Evolutionary conservation across 1,284 basidiomycete genomes (phyloP), one percentile per base, ranked within the genome.

Genomic region (Pyrrhoderma noxium): DNA sequence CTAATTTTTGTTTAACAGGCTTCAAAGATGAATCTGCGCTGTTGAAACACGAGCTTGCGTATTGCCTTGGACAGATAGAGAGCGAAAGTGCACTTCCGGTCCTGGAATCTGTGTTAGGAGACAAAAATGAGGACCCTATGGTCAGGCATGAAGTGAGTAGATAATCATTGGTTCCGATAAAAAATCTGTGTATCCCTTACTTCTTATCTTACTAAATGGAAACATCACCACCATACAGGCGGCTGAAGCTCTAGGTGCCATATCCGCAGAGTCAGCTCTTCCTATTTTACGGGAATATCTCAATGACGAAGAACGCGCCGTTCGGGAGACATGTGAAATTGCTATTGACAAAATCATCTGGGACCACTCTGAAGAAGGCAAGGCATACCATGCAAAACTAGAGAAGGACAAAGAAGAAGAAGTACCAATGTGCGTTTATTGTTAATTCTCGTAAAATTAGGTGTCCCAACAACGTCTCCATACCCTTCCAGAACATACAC

Each of bases 261-360:
- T 99, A 49, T 92, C 89, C 7, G 75, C 80, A 18, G 64, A 74
- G 2, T 61, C 69, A 0, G 88, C 89, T 3, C 66, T 95, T 16
- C 79, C 84, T 2, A 65, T 93, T 27, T 75, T 99, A 39, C 70
- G 75, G 55, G 74, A 86, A 64, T 94, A 87, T 70, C 67, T 89
- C 25, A 66, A 74, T 55, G 90, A 95, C 69, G 64, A 78, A 3
- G 81, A 92, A 56, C 76, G 86, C 37, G 82, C 83, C 39, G 93
- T 99, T 1, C 79, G 93, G 38, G 96, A 99, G 72, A 99, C 96
- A 0, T 98, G 94, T 68, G 93, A 99, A 70, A 92, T 99, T 55
- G 96, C 96, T 1, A 80, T 99, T 44, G 89, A 82, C 27, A 96
- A 94, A 74, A 96, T 99, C 58, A 78, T 91, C 62, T 97, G 89